These are phyloP conservation scores for Sextonia rubra DNA, from an alignment of 164 flowering plant genomes.

Conservation along the genomic window DNA sequence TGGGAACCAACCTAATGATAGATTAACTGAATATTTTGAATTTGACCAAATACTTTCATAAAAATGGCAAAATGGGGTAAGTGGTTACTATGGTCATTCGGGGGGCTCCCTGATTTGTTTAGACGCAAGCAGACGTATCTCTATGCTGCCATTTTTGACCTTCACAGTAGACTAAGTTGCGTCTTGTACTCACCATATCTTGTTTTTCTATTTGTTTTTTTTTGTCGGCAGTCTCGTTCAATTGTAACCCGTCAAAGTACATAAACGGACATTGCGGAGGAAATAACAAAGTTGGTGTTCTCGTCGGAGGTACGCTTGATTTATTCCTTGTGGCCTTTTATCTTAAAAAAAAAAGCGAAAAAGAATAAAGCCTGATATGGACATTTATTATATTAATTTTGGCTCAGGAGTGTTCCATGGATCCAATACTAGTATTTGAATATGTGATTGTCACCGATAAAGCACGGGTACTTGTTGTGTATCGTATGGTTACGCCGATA, in stretches of 20 bases:
- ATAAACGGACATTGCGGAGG: slow-evolving; percentile 58
- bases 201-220: neutral
- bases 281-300: slow-evolving; percentile 35
- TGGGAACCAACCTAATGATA: neutral
- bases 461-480: too few species aligned
- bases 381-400: too few species aligned
- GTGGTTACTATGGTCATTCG: neutral
- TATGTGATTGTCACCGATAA: too few species aligned
- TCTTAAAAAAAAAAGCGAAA: too few species aligned
- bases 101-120: neutral
- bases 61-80: neutral
- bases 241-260: slow-evolving; percentile 45
- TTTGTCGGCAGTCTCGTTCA: slow-evolving; percentile 26
- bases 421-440: too few species aligned
- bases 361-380: too few species aligned
- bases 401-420: too few species aligned
- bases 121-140: neutral
- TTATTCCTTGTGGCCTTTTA: neutral
- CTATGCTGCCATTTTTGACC: neutral
- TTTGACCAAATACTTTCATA: neutral
- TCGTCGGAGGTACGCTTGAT: slow-evolving; percentile 59
- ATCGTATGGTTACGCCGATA: too few species aligned
- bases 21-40: neutral
- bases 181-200: neutral
- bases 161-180: neutral